phyloP scores from a whole-genome alignment of 2,329 filamentous ascomycete species.

The Dactylellina leptospora region DNA sequence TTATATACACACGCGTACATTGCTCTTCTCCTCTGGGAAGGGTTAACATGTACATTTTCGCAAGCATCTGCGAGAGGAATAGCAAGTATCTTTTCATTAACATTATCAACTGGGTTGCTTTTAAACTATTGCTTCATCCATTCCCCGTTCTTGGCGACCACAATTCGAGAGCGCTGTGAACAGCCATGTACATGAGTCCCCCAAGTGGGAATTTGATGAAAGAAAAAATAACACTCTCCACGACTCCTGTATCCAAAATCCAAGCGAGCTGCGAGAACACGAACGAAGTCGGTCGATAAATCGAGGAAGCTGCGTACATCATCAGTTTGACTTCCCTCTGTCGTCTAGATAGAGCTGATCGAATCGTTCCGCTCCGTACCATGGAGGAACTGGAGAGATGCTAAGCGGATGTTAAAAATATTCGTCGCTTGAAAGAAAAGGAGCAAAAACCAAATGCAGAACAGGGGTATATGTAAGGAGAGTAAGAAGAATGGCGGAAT shows the following conservation, averaged over 20 bases:
- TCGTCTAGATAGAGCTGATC: slow-evolving; percentile 30
- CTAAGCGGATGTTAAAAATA: slow-evolving; percentile 5
- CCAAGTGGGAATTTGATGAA: too few species aligned
- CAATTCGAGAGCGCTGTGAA: too few species aligned
- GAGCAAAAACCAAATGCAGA: slow-evolving; percentile 55
- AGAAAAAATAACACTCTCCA: too few species aligned
- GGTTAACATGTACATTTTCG: too few species aligned
- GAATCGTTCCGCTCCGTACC: neutral
- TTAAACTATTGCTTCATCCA: too few species aligned
- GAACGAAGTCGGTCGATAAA: too few species aligned
- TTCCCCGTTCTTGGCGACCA: too few species aligned
- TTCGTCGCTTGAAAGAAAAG: slow-evolving; percentile 19
- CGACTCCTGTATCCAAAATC: too few species aligned
- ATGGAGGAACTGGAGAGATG: neutral
- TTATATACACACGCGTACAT: too few species aligned
- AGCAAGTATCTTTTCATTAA: slow-evolving; percentile 18
- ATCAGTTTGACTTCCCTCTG: neutral
- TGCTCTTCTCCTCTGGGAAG: too few species aligned
- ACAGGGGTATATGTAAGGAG: slow-evolving; percentile 49
- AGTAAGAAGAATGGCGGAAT: slow-evolving; percentile 39
- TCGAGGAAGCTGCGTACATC: neutral
- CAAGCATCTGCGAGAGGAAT: neutral
- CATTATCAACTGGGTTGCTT: slow-evolving; percentile 35
- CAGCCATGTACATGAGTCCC: too few species aligned
- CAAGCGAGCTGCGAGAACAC: too few species aligned